Conservation (phyloP, 2,329 filamentous ascomycete genomes). For the Penicillium sp. region DNA sequence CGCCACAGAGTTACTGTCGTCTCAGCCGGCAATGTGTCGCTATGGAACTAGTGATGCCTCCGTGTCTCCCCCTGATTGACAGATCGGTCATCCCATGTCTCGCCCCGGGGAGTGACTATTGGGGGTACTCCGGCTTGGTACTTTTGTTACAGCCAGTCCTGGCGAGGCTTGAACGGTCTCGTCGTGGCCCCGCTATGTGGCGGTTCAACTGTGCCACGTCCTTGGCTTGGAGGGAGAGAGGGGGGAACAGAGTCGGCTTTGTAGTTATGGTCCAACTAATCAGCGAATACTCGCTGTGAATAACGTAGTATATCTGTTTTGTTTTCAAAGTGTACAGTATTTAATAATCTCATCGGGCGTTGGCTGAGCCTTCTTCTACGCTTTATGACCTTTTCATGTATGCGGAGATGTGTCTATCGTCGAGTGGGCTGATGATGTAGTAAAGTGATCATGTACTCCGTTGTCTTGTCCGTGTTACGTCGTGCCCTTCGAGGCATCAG, state of each 20-base stretch:
- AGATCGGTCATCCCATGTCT: constrained; percentile 15
- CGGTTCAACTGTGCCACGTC: constrained; percentile 23
- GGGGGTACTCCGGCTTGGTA: constrained; percentile 4
- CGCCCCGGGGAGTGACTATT: not conserved
- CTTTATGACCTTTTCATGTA: not conserved
- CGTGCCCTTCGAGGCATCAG: constrained; percentile 21
- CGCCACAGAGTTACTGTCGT: constrained; percentile 4
- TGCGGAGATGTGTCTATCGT: not conserved
- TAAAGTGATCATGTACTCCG: not conserved
- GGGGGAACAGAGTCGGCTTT: not conserved
- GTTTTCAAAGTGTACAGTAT: not conserved
- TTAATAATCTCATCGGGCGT: not conserved
- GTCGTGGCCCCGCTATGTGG: constrained; percentile 19
- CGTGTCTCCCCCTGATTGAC: constrained; percentile 19
- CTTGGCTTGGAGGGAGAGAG: not conserved
- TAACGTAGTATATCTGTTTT: not conserved
- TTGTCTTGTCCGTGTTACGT: constrained; percentile 11
- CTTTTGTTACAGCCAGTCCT: constrained; percentile 5
- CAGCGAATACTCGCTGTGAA: not conserved
- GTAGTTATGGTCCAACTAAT: too few species aligned
- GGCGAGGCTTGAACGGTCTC: not conserved
- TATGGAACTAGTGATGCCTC: not conserved
- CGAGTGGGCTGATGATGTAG: not conserved
- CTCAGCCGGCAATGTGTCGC: not conserved
- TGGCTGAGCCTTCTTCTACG: not conserved